Evolutionary conservation across 177 flowering plant species (phyloP), one percentile per base, ranked within the genome.

Genomic region (Vitis hybrid): DNA sequence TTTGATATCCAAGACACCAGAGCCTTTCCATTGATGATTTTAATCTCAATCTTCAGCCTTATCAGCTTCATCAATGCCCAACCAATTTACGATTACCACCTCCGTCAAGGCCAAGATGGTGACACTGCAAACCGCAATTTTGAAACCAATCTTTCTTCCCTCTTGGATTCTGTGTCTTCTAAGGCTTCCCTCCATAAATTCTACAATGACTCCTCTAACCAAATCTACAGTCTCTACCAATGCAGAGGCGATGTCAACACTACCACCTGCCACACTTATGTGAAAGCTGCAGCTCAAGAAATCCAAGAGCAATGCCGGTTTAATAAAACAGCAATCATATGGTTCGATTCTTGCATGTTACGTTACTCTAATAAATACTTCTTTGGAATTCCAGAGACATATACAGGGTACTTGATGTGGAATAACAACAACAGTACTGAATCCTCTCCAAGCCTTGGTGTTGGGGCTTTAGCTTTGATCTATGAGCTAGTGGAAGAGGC

Each of bases 261-360:
- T 18, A 18, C 6, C 1, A 31, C 5, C 9, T 75, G 78, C 51
- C 53, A 18, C 13, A 1, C 26, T 2, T 75, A 71, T 15, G 64
- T 66, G 59, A 31, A 33, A 1, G 26, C 1, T 13, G 71, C 78
- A 2, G 5, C 33, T 51, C 9, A 16, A 50, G 55, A 67, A 1
- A 29, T 66, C 2, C 3, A 52, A 31, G 2, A 56, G n/a, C 52
- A 3, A 11, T 60, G 68, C 51, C 61, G 56, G 1, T 26, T 6
- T 1, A 5, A 64, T 14, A 64, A 33, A 31, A 31, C 9, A 14
- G 69, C 56, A 0, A 9, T 67, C 18, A 57, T 76, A 4, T 76
- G 78, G 78, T 71, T 67, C 12, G 70, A 51, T 11, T 4, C 62
- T 19, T 75, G 78, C 60, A 10, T 70, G 62, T 12, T 75, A n/a